Percentiles rank a stretch among this genome's conserved stretches.
These are phyloP conservation scores for Yamadazyma pseudoaaseri DNA, from an alignment of 1,139 yeast species.

Conservation along the genomic window DNA sequence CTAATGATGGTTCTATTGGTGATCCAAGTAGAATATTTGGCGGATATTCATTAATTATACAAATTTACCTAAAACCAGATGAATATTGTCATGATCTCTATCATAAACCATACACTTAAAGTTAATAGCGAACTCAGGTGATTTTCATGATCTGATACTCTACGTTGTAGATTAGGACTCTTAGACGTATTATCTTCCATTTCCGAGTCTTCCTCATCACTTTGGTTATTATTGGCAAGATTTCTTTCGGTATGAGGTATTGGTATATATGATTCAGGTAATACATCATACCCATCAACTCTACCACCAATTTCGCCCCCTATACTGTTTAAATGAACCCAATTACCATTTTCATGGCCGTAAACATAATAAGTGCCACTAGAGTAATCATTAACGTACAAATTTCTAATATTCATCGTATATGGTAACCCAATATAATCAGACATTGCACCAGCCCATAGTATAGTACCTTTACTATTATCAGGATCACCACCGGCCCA, in stretches of 20 bases:
- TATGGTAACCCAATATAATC: constrained; percentile 35
- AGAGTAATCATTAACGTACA: constrained; percentile 33
- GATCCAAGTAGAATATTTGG: no score
- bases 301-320: constrained; percentile 10
- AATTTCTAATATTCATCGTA: constrained; percentile 29
- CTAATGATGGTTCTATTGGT: no score
- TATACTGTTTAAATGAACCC: constrained; percentile 13
- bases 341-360: constrained; percentile 18
- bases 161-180: background rate
- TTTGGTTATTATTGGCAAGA: background rate
- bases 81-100: background rate
- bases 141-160: background rate
- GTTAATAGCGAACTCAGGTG: background rate
- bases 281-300: constrained; percentile 4
- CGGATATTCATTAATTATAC: no score
- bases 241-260: background rate
- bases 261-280: background rate
- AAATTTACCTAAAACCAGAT: background rate
- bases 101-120: background rate
- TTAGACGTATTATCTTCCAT: background rate
- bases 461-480: constrained; percentile 36
- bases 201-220: background rate
- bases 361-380: constrained; percentile 30
- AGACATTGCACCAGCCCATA: constrained; percentile 44
- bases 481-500: constrained; percentile 45